Base-by-base conservation (phyloP, 345 rosid genomes). In the Eutrema japonicum region DNA sequence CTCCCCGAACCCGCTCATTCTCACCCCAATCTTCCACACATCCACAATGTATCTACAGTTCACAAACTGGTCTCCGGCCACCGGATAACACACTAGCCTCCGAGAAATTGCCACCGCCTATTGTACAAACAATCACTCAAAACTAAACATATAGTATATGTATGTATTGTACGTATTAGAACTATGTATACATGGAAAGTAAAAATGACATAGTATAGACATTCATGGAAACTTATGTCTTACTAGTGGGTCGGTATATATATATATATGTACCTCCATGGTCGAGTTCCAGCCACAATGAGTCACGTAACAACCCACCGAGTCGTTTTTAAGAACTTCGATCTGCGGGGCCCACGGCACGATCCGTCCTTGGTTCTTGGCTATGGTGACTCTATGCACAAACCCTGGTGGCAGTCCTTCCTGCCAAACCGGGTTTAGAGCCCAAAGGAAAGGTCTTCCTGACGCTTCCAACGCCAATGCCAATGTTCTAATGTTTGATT, bases 231-330 rank as follows among this genome's bases (percentile, higher is more conserved):
- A 40, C n/a, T 10, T 37, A 60, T 4, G 49, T 50, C 50, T 37
- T 11, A 36, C 3, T 66, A 66, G 14, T 40, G 7, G 54, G 16
- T 57, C 5, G 7, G 8, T 35, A 49, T 41, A 18, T 18, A 18
- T 18, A 6, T 35, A 49, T 41, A 18, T 18, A 18, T 18, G 51
- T 74, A 74, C 96, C 74, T 88, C 98, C 83, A 84, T 66, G 0
- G 85, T 88, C 2, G 98, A 92, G 72, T 92, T 92, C 98, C 98
- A 92, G 5, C 96, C 98, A 59, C 98, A 92, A n/a, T 92, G 98
- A 2, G 88, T 87, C 4, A 90, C 64, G 52, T 63, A 92, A 36
- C 88, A 81, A 6, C 87, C 88, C 0, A 90, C 88, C 0, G 88
- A 83, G 5, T 64, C 36, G 60, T 83, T 88, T 9, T 62, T 59